These are phyloP conservation scores for Candida corydali DNA, from an alignment of 805 yeast species.

Conservation along the genomic window DNA sequence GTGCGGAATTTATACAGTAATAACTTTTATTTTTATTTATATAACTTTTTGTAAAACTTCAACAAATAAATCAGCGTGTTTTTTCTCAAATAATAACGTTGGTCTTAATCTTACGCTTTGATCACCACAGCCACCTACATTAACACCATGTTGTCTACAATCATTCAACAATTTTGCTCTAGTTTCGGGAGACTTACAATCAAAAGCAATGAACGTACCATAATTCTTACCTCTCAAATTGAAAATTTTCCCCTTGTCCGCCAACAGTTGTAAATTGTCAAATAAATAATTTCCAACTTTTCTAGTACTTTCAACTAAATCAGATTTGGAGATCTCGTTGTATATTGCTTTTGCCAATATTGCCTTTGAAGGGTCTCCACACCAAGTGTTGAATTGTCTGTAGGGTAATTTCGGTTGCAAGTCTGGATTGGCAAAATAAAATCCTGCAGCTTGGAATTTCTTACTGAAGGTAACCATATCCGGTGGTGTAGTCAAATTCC, in stretches of 20 bases:
- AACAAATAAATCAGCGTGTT: conserved; percentile 57
- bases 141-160: conserved; percentile 52
- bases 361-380: conserved; percentile 72
- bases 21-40: no score
- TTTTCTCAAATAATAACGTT: conserved; percentile 54
- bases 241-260: conserved; percentile 32
- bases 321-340: conserved; percentile 48
- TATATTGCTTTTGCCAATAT: conserved; percentile 58
- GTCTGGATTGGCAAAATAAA: conserved; percentile 56
- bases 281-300: conserved; percentile 54
- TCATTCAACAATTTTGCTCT: conserved; percentile 46
- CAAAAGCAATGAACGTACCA: conserved; percentile 69
- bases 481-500: conserved; percentile 56
- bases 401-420: conserved; percentile 59
- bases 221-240: conserved; percentile 60
- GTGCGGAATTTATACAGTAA: no score
- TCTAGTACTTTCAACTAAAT: conserved; percentile 45
- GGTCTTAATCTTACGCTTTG: conserved; percentile 61
- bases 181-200: conserved; percentile 36
- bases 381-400: conserved; percentile 76
- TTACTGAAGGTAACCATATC: conserved; percentile 70
- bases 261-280: conserved; percentile 28
- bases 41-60: conserved; percentile 33
- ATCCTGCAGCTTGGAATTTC: conserved; percentile 72
- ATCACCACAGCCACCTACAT: conserved; percentile 68